A percentile compares a stretch with the other conserved stretches of the same genome.
Conservation (phyloP, 2,329 filamentous ascomycete genomes). For the Trichoderma sp. region DNA sequence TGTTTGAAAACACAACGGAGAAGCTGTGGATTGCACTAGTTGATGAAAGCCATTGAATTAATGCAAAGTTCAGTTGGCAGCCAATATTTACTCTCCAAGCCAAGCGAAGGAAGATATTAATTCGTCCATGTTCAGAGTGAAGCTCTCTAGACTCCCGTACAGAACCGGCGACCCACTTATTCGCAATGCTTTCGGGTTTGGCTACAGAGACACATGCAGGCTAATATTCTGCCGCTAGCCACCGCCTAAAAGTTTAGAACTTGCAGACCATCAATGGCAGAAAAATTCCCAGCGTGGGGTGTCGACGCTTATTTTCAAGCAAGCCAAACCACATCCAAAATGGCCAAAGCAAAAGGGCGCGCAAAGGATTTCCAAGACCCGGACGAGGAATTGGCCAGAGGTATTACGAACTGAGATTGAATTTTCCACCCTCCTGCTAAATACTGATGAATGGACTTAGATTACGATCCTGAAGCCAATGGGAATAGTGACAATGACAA, state of each 20-base stretch:
- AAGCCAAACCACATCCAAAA: constrained; percentile 33
- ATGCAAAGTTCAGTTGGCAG: background rate
- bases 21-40: background rate
- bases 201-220: background rate
- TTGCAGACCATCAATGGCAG: constrained; percentile 13
- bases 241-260: constrained; percentile 52
- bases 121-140: background rate
- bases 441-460: constrained; percentile 41
- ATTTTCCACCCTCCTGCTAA: background rate
- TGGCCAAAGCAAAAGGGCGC: constrained; percentile 51
- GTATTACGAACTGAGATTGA: constrained; percentile 37
- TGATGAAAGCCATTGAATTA: background rate
- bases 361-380: constrained; percentile 60
- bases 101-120: background rate
- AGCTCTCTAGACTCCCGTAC: background rate
- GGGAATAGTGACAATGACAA: constrained; percentile 54
- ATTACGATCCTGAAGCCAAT: constrained; percentile 76
- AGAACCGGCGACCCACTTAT: background rate
- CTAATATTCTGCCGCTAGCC: constrained; percentile 40
- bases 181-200: background rate
- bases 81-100: background rate
- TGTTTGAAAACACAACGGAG: background rate
- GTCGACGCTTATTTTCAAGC: constrained; percentile 9
- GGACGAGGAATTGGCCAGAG: constrained; percentile 59
- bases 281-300: constrained; percentile 38